A percentile compares a stretch with the other conserved stretches of the same genome.
These are phyloP conservation scores for Linum lewisii DNA, from an alignment of 345 rosid genomes.

Conservation along the genomic window DNA sequence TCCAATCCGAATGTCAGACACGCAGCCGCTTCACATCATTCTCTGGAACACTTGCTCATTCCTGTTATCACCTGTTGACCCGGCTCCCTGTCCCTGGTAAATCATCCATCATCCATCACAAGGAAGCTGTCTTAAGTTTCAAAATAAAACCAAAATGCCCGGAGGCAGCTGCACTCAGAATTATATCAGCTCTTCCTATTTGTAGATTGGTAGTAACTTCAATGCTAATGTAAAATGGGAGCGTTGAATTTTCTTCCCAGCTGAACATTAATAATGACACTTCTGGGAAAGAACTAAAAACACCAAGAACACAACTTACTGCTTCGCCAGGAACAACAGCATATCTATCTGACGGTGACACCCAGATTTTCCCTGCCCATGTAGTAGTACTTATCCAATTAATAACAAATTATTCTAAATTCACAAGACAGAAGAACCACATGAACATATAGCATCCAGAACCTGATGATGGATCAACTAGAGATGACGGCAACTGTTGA, in stretches of 20 bases:
- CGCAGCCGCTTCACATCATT: slow-evolving; percentile 58
- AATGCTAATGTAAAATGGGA: too few species aligned
- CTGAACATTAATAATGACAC: not conserved
- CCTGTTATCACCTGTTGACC: slow-evolving; percentile 32
- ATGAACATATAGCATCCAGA: not conserved
- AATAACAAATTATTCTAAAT: not conserved
- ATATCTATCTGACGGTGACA: slow-evolving; percentile 81
- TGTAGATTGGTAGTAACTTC: too few species aligned
- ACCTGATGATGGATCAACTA: slow-evolving; percentile 68
- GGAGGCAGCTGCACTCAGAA: too few species aligned
- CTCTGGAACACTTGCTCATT: slow-evolving; percentile 64
- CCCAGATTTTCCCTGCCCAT: slow-evolving; percentile 72
- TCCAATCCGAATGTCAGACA: slow-evolving; percentile 16
- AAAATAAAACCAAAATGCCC: too few species aligned
- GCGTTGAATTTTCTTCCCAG: not conserved
- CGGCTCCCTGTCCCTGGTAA: slow-evolving; percentile 33
- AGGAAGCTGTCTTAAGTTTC: too few species aligned
- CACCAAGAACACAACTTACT: slow-evolving; percentile 29
- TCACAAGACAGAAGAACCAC: not conserved
- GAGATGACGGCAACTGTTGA: slow-evolving; percentile 61
- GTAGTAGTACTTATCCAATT: not conserved
- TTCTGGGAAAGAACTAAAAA: not conserved
- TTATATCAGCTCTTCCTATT: too few species aligned
- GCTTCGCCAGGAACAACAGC: slow-evolving; percentile 86
- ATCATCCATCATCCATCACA: slow-evolving; percentile 8